Conservation (phyloP, 495 filamentous ascomycete species). For the Chaetomidium leptoderma region DNA sequence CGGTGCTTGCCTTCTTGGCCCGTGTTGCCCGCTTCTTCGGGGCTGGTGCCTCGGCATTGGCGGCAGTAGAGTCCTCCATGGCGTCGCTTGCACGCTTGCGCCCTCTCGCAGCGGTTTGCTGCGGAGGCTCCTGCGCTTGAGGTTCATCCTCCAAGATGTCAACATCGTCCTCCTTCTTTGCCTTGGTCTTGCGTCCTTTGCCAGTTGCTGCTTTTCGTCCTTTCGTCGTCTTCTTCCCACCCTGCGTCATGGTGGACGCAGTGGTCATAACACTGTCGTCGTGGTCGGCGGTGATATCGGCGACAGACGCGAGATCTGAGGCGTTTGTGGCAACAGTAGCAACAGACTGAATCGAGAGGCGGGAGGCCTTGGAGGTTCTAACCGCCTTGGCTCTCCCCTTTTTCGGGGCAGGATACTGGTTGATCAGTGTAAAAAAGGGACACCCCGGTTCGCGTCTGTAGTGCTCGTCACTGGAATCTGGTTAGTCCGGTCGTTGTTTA, state of each 20-base stretch:
- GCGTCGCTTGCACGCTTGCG: conserved; percentile 66
- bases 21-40: conserved; percentile 64
- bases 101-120: conserved; percentile 43
- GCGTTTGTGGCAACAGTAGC: conserved; percentile 51
- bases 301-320: conserved; percentile 49
- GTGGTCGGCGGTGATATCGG: conserved; percentile 50
- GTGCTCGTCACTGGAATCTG: conserved; percentile 69
- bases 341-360: conserved; percentile 66
- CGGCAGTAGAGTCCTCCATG: conserved; percentile 42
- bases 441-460: conserved; percentile 71
- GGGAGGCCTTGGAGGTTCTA: conserved; percentile 63
- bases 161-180: conserved; percentile 57
- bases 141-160: conserved; percentile 45
- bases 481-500: conserved; percentile 21
- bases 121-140: conserved; percentile 37
- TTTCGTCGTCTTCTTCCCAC: conserved; percentile 48
- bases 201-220: conserved; percentile 30
- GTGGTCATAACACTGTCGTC: conserved; percentile 67
- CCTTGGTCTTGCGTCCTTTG: conserved; percentile 49
- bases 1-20: conserved; percentile 37
- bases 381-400: conserved; percentile 52
- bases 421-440: conserved; percentile 65
- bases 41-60: conserved; percentile 49
- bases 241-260: conserved; percentile 52
- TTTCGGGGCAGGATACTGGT: conserved; percentile 43